Base-by-base conservation (phyloP, 108 stramenopile species). In the Pseudonitzschia delicatissima region DNA sequence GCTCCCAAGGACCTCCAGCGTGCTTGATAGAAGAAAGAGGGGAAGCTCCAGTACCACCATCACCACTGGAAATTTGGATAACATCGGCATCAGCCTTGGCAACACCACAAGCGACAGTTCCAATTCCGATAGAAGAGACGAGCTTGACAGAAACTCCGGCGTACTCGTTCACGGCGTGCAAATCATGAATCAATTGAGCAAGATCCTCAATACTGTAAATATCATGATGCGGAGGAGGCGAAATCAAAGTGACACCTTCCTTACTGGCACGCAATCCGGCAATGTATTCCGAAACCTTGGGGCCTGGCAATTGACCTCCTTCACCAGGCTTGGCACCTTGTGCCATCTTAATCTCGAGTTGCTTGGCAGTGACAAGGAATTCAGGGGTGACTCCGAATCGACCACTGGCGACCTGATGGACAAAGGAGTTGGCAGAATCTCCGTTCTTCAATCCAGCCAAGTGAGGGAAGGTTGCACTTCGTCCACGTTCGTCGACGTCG, bases 151-250 rank as follows among this genome's bases (percentile, higher is more conserved):
- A 91, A 33, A 99, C 97, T 15, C 93, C 94, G 20, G 92, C 96
- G 34, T 80, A 77, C 49, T 94, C 93, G 69, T 97, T 96, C 27
- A 91, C 79, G 35, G 93, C 93, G 60, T 97, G 95, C 45, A 97
- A 79, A 69, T 97, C 96, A 62, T 96, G 93, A 60, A 97, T 96
- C 58, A 97, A 82, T 68, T 97, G 96, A 51, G 94, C 93, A 64
- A 97, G 92, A 87, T 97, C 96, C 82, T 90, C 92, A 62, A 95
- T 97, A 75, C 87, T 87, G 91, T 97, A 96, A 57, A 97, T 97
- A 73, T 97, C 94, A 76, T 97, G 96, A 63, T 97, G 96, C 21
- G 96, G 96, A 45, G 96, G 96, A 53, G 96, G 96, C 12, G 93
- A 96, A 66, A 97, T 96, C 11, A 97, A 78, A 29, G 91, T 92